Conservation (phyloP, 2,329 filamentous ascomycete species). For the Orbilia oligospora region DNA sequence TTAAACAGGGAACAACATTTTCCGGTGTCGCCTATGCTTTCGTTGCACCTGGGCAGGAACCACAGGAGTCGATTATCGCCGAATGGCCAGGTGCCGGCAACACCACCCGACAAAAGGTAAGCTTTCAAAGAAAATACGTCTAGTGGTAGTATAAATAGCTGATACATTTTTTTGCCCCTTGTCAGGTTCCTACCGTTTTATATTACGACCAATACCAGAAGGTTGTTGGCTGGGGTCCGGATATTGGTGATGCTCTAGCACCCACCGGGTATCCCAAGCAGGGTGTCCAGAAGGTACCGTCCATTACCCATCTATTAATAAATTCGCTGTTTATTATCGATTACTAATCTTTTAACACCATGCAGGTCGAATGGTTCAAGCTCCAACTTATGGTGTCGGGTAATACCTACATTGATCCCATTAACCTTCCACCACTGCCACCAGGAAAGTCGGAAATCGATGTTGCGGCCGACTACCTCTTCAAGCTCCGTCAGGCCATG, state of each 20-base stretch:
- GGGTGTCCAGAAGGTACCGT: constrained; percentile 85
- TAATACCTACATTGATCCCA: constrained; percentile 99
- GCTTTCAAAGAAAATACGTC: constrained; percentile 44
- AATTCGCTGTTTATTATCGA: neutral
- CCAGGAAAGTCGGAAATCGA: constrained; percentile 99
- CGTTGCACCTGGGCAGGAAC: constrained; percentile 86
- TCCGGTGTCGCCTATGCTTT: constrained; percentile 94
- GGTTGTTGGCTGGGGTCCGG: constrained; percentile 98
- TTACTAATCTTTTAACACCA: constrained; percentile 23
- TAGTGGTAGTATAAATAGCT: constrained; percentile 18
- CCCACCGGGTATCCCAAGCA: constrained; percentile 98
- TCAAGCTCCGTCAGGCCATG: constrained; percentile 98
- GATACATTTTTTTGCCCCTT: constrained; percentile 9
- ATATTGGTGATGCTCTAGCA: constrained; percentile 95
- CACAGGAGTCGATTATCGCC: constrained; percentile 98
- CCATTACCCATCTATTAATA: neutral
- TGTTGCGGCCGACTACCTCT: constrained; percentile 98
- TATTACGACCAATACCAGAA: constrained; percentile 99
- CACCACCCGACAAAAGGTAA: constrained; percentile 97
- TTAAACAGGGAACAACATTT: constrained; percentile 87
- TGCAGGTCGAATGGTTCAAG: constrained; percentile 93
- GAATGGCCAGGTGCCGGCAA: constrained; percentile 99
- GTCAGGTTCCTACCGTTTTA: constrained; percentile 95
- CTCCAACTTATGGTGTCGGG: constrained; percentile 98
- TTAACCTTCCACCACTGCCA: constrained; percentile 96